phyloP scores from a whole-genome alignment of 805 yeast species.

The Metschnikowia reukaufii region DNA sequence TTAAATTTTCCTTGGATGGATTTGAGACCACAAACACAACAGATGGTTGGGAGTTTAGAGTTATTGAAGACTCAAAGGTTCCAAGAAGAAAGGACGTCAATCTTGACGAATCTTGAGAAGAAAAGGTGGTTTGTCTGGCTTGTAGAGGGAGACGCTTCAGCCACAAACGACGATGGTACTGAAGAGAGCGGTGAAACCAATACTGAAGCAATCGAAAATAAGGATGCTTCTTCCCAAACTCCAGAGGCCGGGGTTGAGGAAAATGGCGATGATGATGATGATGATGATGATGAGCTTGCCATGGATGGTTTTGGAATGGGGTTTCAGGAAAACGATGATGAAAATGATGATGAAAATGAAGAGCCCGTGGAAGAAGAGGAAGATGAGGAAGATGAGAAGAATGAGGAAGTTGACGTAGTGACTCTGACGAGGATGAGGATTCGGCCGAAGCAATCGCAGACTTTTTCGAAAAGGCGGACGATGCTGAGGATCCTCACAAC shows the following conservation, averaged over 20 bases:
- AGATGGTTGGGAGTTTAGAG: conserved; percentile 84
- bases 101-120: conserved; percentile 83
- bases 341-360: conserved; percentile 19
- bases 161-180: conserved; percentile 17
- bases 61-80: conserved; percentile 36
- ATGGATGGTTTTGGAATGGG: conserved; percentile 49
- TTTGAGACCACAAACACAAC: conserved; percentile 48
- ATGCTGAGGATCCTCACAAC: conserved; percentile 52
- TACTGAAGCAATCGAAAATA: conserved; percentile 7
- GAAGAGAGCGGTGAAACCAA: conserved; percentile 20
- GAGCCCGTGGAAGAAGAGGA: conserved; percentile 20
- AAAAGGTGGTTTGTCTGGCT: conserved; percentile 72
- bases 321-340: conserved; percentile 35
- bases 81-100: conserved; percentile 61
- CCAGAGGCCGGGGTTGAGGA: conserved; percentile 14
- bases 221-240: conserved; percentile 23
- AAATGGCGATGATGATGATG: conserved; percentile 33
- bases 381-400: conserved; percentile 20
- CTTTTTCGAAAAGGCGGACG: conserved; percentile 54
- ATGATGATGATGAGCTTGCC: conserved; percentile 42
- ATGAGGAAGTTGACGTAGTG: conserved; percentile 15
- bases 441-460: conserved; percentile 80
- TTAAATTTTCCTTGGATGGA: conserved; percentile 67
- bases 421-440: conserved; percentile 50
- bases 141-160: conserved; percentile 27